These are phyloP conservation scores for Pichia heedii DNA, from an alignment of 805 yeast species.

Conservation along the genomic window DNA sequence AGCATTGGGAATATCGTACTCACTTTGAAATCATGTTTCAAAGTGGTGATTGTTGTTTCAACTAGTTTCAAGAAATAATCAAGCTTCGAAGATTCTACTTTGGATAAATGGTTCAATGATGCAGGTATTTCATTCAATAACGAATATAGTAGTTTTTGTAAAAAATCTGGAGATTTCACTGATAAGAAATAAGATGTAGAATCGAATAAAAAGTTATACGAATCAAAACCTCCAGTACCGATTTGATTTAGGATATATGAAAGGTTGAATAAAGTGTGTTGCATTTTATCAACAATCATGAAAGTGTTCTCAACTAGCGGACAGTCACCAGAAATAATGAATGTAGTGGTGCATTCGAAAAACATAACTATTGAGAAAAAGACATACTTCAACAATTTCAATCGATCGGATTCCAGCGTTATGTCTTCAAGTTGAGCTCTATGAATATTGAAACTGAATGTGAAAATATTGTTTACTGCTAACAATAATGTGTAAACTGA, in stretches of 20 bases:
- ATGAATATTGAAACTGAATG: slow-evolving; percentile 1
- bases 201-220: slow-evolving; percentile 51
- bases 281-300: slow-evolving; percentile 14
- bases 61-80: slow-evolving; percentile 38
- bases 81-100: slow-evolving; percentile 31
- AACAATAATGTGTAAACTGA: slow-evolving; percentile 22
- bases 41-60: slow-evolving; percentile 33
- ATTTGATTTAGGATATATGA: slow-evolving; percentile 42
- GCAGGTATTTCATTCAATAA: slow-evolving; percentile 11
- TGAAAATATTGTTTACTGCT: neutral
- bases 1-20: slow-evolving; percentile 16
- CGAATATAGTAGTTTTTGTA: slow-evolving; percentile 17
- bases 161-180: slow-evolving; percentile 21
- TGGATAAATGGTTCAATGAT: slow-evolving; percentile 22
- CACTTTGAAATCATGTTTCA: slow-evolving; percentile 28
- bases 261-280: slow-evolving; percentile 32
- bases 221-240: slow-evolving; percentile 58
- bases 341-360: slow-evolving; percentile 35
- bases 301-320: neutral
- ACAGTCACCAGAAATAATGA: slow-evolving; percentile 23
- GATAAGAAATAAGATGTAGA: slow-evolving; percentile 18
- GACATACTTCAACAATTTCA: slow-evolving; percentile 23
- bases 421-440: neutral
- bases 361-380: slow-evolving; percentile 42
- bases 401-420: slow-evolving; percentile 9